phyloP scores from a whole-genome alignment of 257 asterid genomes.

The Fraxinus anomala region DNA sequence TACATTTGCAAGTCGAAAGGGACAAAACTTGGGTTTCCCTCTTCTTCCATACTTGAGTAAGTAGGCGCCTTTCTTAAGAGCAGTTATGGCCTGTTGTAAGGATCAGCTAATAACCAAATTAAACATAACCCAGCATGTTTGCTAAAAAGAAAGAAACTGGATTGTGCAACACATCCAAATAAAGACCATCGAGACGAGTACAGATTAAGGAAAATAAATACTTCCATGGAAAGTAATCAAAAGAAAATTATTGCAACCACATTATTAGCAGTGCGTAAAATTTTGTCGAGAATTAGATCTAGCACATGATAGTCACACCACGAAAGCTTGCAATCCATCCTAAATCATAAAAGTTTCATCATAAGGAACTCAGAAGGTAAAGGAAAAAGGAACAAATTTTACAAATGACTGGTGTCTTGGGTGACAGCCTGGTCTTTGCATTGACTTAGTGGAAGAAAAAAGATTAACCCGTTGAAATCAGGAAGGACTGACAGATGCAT shows the following conservation, averaged over 20 bases:
- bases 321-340: neutral
- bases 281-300: neutral
- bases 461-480: neutral
- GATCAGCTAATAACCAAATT: conserved; percentile 26
- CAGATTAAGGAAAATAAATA: conserved; percentile 1
- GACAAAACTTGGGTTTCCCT: conserved; percentile 75
- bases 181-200: neutral
- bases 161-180: conserved; percentile 12
- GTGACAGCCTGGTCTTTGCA: neutral
- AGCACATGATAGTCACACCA: conserved; percentile 2
- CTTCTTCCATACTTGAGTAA: conserved; percentile 72
- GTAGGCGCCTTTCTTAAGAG: conserved; percentile 69
- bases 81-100: conserved; percentile 59
- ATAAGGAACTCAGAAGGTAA: neutral
- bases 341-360: neutral
- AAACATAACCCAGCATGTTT: conserved; percentile 21
- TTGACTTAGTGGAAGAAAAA: conserved; percentile 12
- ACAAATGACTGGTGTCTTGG: neutral
- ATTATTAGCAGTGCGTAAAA: neutral
- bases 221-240: neutral
- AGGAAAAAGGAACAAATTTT: neutral
- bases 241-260: neutral
- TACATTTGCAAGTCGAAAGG: conserved; percentile 69
- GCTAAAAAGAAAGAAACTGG: conserved; percentile 12
- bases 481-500: neutral